Evolutionary conservation across 2,329 filamentous ascomycete genomes (phyloP).

Genomic region (Pseudocercospora fijiensis): DNA sequence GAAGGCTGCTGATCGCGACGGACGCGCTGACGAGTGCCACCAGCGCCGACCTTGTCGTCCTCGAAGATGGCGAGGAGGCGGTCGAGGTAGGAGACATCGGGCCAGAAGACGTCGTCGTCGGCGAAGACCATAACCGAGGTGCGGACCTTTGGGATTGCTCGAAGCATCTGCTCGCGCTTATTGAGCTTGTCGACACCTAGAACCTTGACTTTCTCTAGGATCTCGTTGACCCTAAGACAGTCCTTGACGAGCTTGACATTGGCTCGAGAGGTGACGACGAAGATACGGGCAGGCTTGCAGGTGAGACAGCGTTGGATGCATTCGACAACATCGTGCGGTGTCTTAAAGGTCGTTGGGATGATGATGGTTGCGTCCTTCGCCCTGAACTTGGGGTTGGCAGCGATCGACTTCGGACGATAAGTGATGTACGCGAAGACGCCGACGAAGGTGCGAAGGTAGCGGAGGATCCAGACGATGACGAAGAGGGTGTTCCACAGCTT

Average conservation of each 20-base stretch:
- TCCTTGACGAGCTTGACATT: conserved; percentile 28
- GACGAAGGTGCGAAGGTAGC: conserved; percentile 35
- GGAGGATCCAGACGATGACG: conserved; percentile 25
- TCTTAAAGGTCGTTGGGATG: conserved; percentile 39
- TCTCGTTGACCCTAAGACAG: conserved; percentile 7
- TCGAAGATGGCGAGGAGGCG: conserved; percentile 43
- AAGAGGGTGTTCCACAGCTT: conserved; percentile 15
- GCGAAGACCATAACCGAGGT: conserved; percentile 37
- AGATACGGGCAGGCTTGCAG: conserved; percentile 30
- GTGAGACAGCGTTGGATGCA: conserved; percentile 32
- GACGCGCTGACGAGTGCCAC: conserved; percentile 58
- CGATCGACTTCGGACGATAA: conserved; percentile 33
- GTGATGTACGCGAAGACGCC: conserved; percentile 32
- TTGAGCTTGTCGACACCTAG: conserved; percentile 38
- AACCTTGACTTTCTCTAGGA: conserved; percentile 27
- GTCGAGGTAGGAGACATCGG: conserved; percentile 30
- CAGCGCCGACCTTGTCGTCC: conserved; percentile 52
- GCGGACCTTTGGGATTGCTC: conserved; percentile 32
- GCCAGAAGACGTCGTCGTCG: conserved; percentile 42
- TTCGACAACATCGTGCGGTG: conserved; percentile 30
- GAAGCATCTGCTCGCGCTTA: conserved; percentile 39
- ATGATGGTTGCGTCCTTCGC: conserved; percentile 35
- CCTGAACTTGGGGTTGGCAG: conserved; percentile 29
- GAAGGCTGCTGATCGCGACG: conserved; percentile 39
- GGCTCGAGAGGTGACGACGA: conserved; percentile 33